Base-by-base conservation (phyloP, 441 rosid genomes). In the Brassica balearica region DNA sequence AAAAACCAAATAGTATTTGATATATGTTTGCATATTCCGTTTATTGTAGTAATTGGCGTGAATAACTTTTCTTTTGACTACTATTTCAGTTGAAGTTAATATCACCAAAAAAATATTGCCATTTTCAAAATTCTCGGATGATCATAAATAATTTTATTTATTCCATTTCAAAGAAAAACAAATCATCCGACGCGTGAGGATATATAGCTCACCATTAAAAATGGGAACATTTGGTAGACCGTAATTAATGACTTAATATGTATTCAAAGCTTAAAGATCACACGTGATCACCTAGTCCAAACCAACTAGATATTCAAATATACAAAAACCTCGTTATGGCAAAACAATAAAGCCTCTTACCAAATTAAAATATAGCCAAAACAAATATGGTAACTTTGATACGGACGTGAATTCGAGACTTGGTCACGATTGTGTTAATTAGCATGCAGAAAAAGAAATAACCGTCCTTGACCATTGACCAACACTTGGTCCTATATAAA, bases 401-500 rank as follows among this genome's bases (percentile, higher is more conserved):
- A 58, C 27, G 12, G 62, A 58, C 27, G 62, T 58, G 27, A 58
- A 58, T 58, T 1, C 9, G 62, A 58, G 62, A 19, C 62, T 58
- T 58, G 62, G 62, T 58, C 62, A 58, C 2, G 27, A 58, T 19
- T 19, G 62, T 58, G 62, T 58, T 58, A 58, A 58, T 58, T 58
- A 58, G 62, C 62, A 58, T 58, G 62, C 62, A 58, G 27, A 58
- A 58, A 58, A 25, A 58, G 62, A 58, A 58, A 58, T 58, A 58
- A 58, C 20, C 62, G 12, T 58, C 62, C 12, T 58, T 58, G 62
- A 58, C 62, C 27, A 58, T 58, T 56, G 61, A 56, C 61, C 61
- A 56, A 56, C 61, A 56, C 61, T 17, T 56, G 61, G 61, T 0
- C 25, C 1, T 58, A 58, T 58, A 20, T 58, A 58, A 17, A 58